Base-by-base conservation (phyloP, 768 basidiomycete species). In the Tubosaeta sp. region DNA sequence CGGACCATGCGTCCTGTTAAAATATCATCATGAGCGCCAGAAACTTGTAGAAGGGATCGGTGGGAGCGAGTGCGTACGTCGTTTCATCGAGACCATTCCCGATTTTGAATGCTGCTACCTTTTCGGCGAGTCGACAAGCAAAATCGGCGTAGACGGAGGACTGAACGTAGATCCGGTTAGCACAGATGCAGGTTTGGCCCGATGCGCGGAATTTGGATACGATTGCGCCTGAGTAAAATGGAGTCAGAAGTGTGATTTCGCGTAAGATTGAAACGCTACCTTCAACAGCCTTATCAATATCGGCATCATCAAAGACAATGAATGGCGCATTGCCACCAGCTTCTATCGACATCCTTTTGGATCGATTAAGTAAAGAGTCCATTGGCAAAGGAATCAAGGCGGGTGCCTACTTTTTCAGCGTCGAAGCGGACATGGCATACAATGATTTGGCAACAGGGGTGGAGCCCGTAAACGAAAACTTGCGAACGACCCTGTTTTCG, bases 291-390 rank as follows among this genome's bases (percentile, higher is more conserved):
- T 86, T 84, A 45, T 93, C 90, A 47, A 99, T 79, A 65, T 98
- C 86, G 0, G 94, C 95, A 63, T 98, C 97, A 57, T 93, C 89
- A 66, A 99, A 98, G 7, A 99, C 89, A 59, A 98, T 97, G 70
- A 99, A 94, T 0, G 95, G 89, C 0, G 95, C 84, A 59, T 98
- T 98, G 27, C 97, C 95, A 13, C 94, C 92, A 27, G 93, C 89
- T 71, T 95, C 93, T 34, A 93, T 70, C 2, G 91, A 91, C 10
- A 84, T 66, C 56, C 83, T 75, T 43, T 50, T 45, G 45, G 34
- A 39, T 16, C 46, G 33, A 33, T 41, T 56, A 27, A 56, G 43
- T 17, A n/a, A 17, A 44, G 13, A 26, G 51, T 25, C 11, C 10
- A 43, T 16, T n/a, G 38, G 10, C 32, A 22, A 16, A 33, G 32